Evolutionary conservation across 208 protist species (phyloP).

Genomic region (Wallacemonas rigidus): DNA sequence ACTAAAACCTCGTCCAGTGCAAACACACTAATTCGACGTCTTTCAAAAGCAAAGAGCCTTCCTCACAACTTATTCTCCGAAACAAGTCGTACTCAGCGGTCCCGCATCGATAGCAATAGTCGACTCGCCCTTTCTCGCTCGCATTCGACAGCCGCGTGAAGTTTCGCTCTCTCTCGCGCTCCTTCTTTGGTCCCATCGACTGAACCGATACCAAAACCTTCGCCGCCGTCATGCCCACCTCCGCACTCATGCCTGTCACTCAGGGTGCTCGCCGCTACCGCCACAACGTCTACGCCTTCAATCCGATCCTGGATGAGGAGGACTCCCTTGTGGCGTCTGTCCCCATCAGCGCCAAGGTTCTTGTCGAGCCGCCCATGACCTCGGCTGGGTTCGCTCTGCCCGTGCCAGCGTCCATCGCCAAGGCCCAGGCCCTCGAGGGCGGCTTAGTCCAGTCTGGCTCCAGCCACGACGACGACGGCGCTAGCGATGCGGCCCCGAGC

Average conservation of each 20-base stretch:
- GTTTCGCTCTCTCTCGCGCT: not conserved
- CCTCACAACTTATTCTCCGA: not conserved
- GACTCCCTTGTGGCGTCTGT: not conserved
- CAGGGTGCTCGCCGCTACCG: slow-evolving; percentile 26
- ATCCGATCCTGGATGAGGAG: slow-evolving; percentile 24
- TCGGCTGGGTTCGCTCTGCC: slow-evolving; percentile 22
- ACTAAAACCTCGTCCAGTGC: not conserved
- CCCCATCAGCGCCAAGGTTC: not conserved
- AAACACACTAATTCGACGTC: too few relatives aligned
- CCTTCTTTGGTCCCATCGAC: not conserved
- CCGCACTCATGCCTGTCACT: slow-evolving; percentile 8
- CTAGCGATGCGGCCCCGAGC: slow-evolving; percentile 26
- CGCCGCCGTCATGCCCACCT: not conserved
- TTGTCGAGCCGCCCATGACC: slow-evolving; percentile 13
- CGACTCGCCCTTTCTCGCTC: not conserved
- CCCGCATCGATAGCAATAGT: not conserved
- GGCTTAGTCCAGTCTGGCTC: not conserved
- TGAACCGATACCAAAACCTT: not conserved
- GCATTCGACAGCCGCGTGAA: not conserved
- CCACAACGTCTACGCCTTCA: slow-evolving; percentile 53
- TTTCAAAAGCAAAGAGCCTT: not conserved
- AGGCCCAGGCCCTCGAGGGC: slow-evolving; percentile 10
- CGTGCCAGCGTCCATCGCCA: slow-evolving; percentile 15
- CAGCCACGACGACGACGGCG: slow-evolving; percentile 37
- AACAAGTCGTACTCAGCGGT: too few relatives aligned